A percentile compares a stretch with the other conserved stretches of the same genome.
These are phyloP conservation scores for Pseudovirgaria hyperparasitica DNA, from an alignment of 2,329 filamentous ascomycete species.

Conservation along the genomic window DNA sequence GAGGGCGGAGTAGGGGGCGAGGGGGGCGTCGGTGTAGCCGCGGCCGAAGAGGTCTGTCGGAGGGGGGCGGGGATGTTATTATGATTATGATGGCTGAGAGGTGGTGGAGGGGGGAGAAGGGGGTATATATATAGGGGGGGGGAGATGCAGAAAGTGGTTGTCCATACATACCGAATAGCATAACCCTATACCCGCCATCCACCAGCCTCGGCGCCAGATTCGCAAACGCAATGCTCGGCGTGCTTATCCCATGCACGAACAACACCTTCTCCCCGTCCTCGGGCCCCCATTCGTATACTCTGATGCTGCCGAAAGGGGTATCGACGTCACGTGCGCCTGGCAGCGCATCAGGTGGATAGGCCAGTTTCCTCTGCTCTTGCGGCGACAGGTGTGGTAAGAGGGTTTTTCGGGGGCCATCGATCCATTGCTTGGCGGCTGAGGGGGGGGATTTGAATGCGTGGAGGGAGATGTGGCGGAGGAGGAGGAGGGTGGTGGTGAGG, in stretches of 20 bases:
- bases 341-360: slow-evolving; percentile 57
- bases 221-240: slow-evolving; percentile 58
- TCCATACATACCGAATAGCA: slow-evolving; percentile 51
- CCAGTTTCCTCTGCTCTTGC: slow-evolving; percentile 17
- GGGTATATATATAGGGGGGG: not conserved
- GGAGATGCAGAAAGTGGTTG: no score
- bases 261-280: slow-evolving; percentile 58
- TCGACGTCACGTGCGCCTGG: slow-evolving; percentile 56
- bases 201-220: slow-evolving; percentile 54
- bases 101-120: slow-evolving; percentile 1
- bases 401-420: slow-evolving; percentile 17
- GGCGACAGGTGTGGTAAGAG: slow-evolving; percentile 14
- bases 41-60: slow-evolving; percentile 56
- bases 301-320: slow-evolving; percentile 57
- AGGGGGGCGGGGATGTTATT: slow-evolving; percentile 5
- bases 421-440: slow-evolving; percentile 7
- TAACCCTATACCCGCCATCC: slow-evolving; percentile 56
- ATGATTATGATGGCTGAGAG: not conserved
- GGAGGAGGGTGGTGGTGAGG: slow-evolving; percentile 10
- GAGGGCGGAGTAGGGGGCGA: slow-evolving; percentile 53
- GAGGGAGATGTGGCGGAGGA: slow-evolving; percentile 6
- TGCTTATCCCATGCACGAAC: slow-evolving; percentile 70
- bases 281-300: slow-evolving; percentile 73
- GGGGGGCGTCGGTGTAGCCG: slow-evolving; percentile 63
- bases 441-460: slow-evolving; percentile 12